Evolutionary conservation across 805 yeast species (phyloP), one percentile per base, ranked within the genome.

Genomic region (Yamadazyma akitaensis): DNA sequence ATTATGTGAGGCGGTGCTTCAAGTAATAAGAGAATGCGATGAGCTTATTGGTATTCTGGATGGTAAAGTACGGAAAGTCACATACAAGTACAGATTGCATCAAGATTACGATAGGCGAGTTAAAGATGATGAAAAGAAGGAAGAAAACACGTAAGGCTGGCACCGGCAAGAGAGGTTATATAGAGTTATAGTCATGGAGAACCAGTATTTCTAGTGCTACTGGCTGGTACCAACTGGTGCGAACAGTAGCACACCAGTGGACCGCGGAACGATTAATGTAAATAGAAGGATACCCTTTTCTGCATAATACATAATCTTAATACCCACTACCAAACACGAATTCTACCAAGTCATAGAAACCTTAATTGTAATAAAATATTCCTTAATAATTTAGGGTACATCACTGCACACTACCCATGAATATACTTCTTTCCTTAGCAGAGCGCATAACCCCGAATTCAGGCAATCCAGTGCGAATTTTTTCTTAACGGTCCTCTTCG

Each of bases 11-110:
- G 64, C 79, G 7, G 66, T 77, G 37, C 61, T 76, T 49, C 57
- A 74, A 28, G 60, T 76, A 7, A 70, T 77, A 35, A 58, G 76
- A 35, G 82, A 77, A 58, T 74, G 76, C 44, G 81, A 77, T 54
- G 49, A 63, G 44, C 70, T 77, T 10, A 40, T 67, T 40, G 65
- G 32, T 10, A 17, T 64, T 41, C 73, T 75, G 0, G 72, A 14
- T 13, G 42, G 12, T 16, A 25, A 17, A 17, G 41, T 38, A 11
- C 31, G 62, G 34, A 79, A 79, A 0, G 76, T 75, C 6, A 59
- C 68, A 11, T 72, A 72, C 46, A 78, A 74, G 51, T 76, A 76
- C 54, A 64, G 77, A 48, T 63, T 75, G 38, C 80, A 76, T 55
- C 60, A 72, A 17, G 79, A 74, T 47, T 60, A 55, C 48, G 53